Evolutionary conservation across 129 eudicot genomes (phyloP).

Genomic region (carrot (Daucus carota)): DNA sequence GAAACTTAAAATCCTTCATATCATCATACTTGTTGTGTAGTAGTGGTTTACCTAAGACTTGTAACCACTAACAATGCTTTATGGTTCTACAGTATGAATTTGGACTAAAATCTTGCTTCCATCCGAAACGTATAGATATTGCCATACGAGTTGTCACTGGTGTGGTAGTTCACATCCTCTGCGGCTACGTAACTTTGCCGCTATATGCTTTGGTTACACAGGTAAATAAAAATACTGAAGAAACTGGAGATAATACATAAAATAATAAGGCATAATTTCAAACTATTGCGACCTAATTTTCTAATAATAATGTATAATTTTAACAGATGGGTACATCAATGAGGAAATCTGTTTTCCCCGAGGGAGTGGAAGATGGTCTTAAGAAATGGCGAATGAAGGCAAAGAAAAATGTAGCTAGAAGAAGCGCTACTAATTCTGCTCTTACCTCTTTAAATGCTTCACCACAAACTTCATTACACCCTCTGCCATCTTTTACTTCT

Average conservation of each 20-base stretch:
- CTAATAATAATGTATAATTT: neutral
- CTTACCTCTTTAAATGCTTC: constrained; percentile 21
- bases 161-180: constrained; percentile 39
- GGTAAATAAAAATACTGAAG: constrained; percentile 18
- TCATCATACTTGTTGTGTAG: neutral
- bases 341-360: constrained; percentile 38
- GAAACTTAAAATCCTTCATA: constrained; percentile 6
- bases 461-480: constrained; percentile 18
- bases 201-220: constrained; percentile 55
- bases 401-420: constrained; percentile 33
- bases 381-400: constrained; percentile 46
- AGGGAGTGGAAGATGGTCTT: constrained; percentile 32
- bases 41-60: neutral
- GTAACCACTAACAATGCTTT: neutral
- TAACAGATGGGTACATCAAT: constrained; percentile 51
- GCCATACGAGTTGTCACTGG: constrained; percentile 35
- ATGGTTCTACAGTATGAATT: constrained; percentile 35
- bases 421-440: neutral
- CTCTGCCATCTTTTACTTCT: constrained; percentile 17
- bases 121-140: constrained; percentile 34
- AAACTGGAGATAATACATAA: neutral
- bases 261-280: neutral
- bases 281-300: neutral
- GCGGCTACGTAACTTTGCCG: constrained; percentile 62
- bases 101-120: constrained; percentile 53